phyloP scores from a whole-genome alignment of 2,329 filamentous ascomycete genomes.

The Trichoderma lentiforme region DNA sequence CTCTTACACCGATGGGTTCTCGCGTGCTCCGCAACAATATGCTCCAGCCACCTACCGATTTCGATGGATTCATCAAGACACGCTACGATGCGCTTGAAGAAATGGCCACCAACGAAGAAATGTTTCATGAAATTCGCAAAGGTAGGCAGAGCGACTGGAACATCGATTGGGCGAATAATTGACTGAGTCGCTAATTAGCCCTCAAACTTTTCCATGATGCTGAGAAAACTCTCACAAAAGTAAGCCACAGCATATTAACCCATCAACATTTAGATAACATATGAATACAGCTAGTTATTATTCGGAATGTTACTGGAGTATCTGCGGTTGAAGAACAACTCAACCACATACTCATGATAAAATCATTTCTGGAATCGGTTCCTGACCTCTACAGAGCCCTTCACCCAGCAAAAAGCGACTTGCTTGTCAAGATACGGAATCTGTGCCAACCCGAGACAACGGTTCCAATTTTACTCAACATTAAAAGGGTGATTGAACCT shows the following conservation, averaged over 20 bases:
- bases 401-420: constrained; percentile 56
- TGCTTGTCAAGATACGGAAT: constrained; percentile 66
- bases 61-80: constrained; percentile 61
- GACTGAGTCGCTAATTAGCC: constrained; percentile 40
- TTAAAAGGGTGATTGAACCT: constrained; percentile 70
- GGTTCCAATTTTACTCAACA: constrained; percentile 58
- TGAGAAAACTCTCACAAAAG: constrained; percentile 75
- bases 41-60: constrained; percentile 76
- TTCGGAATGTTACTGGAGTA: constrained; percentile 63
- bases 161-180: neutral
- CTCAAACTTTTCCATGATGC: constrained; percentile 73
- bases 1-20: constrained; percentile 81
- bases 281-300: constrained; percentile 67
- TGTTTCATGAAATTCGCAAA: constrained; percentile 74
- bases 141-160: constrained; percentile 39
- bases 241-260: constrained; percentile 31
- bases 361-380: constrained; percentile 71
- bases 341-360: constrained; percentile 83
- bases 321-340: constrained; percentile 74
- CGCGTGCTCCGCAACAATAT: constrained; percentile 82
- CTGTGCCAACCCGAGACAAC: constrained; percentile 65
- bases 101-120: constrained; percentile 74
- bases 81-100: constrained; percentile 84
- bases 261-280: neutral
- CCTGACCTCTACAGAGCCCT: constrained; percentile 66